Evolutionary conservation across 2,329 filamentous ascomycete genomes (phyloP).

Genomic region (Xylaria sp.): DNA sequence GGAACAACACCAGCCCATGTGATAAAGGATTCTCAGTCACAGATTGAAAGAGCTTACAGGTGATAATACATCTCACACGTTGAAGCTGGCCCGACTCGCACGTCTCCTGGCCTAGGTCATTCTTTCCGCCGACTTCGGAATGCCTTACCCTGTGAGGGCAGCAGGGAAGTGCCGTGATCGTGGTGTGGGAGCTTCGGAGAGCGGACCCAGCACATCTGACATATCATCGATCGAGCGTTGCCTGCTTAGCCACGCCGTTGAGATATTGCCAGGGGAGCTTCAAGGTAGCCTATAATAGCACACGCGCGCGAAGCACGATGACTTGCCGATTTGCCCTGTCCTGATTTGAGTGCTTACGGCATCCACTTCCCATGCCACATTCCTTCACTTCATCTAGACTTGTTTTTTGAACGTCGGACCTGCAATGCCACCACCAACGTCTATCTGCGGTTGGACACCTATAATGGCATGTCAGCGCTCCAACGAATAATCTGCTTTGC

Average conservation of each 20-base stretch:
- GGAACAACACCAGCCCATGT: constrained; percentile 4
- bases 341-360: constrained; percentile 23
- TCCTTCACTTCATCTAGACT: background rate
- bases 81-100: background rate
- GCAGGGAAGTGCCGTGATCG: background rate
- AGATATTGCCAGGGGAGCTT: background rate
- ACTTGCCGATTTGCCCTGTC: background rate
- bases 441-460: background rate
- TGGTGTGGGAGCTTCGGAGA: constrained; percentile 24
- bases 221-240: constrained; percentile 13
- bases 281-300: constrained; percentile 9
- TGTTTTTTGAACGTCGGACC: background rate
- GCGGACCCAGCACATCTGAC: constrained; percentile 12
- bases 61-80: background rate
- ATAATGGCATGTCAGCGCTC: constrained; percentile 15
- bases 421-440: background rate
- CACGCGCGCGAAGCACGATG: background rate
- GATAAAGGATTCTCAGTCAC: background rate
- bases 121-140: background rate
- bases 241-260: constrained; percentile 14
- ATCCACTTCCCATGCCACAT: background rate
- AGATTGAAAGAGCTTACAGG: background rate
- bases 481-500: background rate
- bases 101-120: background rate
- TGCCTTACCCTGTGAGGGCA: constrained; percentile 15